Evolutionary conservation across 139 green algal genomes (phyloP), one percentile per base, ranked within the genome.

Genomic region (Spirogloea muscicola): DNA sequence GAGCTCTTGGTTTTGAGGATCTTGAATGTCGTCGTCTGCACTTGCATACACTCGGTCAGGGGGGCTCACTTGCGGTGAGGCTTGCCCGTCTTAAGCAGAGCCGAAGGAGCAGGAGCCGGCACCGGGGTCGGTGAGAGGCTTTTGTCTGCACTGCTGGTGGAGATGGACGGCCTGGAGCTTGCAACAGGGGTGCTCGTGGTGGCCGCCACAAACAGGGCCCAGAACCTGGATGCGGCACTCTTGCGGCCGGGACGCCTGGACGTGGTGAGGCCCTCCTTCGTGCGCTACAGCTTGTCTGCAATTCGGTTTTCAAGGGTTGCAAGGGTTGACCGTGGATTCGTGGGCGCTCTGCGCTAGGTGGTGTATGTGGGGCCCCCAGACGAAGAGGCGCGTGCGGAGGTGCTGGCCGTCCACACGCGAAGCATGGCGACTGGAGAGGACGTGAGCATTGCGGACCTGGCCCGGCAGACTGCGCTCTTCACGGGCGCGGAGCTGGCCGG

Each of bases 321-420:
- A n/a, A n/a, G n/a, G n/a, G n/a, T n/a, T n/a, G n/a, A n/a, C n/a
- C n/a, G n/a, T n/a, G n/a, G n/a, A n/a, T n/a, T n/a, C n/a, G n/a
- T n/a, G n/a, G n/a, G n/a, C n/a, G n/a, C n/a, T n/a, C n/a, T n/a
- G n/a, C n/a, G n/a, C n/a, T 68, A 81, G 73, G 55, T 81, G 18
- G 78, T 97, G 61, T 94, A 90, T 49, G 93, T 97, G 51, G 92
- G 93, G 18, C 91, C 93, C 0, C 92, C 92, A 2, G 93, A 97
- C 44, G 7, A 36, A 33, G 52, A 62, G 0, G 92, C 88, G 1
- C 61, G 88, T n/a, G 46, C 84, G 59, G 67, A 84, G 36, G 79
- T 81, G 3, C 72, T 93, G 55, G 42, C 67, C 5, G 78, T 90
- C 13, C 87, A 91, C 58, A 86, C 82, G 2, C 59, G 63, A 0